Percentiles rank a stretch among this genome's conserved stretches.
phyloP scores from a whole-genome alignment of 306 rosid genomes.

The Vachellia collinsii region DNA sequence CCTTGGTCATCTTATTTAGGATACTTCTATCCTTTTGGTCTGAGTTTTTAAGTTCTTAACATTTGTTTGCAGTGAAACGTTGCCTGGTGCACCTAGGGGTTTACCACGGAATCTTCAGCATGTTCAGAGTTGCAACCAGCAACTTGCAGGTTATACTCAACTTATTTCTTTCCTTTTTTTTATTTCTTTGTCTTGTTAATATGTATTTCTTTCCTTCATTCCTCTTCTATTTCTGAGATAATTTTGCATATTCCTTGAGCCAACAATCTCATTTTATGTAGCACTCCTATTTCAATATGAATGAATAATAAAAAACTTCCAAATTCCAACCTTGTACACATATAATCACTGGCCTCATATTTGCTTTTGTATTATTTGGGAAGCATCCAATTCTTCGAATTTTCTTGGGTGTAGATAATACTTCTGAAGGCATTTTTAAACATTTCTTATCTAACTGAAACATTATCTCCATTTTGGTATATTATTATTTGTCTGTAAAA shows the following conservation, averaged over 20 bases:
- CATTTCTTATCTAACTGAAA: background rate
- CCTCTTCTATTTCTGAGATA: background rate
- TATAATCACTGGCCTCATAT: background rate
- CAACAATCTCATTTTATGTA: background rate
- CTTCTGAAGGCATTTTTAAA: background rate
- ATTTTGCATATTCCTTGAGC: background rate
- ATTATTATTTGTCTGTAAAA: background rate
- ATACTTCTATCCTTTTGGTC: background rate
- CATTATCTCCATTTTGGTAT: background rate
- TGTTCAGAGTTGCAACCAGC: conserved; percentile 55
- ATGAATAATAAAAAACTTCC: background rate
- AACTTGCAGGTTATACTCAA: conserved; percentile 43
- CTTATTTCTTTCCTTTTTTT: background rate
- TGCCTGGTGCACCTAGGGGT: conserved; percentile 46
- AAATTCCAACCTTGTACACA: background rate
- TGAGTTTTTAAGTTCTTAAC: conserved; percentile 27
- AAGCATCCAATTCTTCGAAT: background rate
- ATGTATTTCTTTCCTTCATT: background rate
- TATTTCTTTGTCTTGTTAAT: conserved; percentile 19
- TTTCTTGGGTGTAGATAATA: background rate
- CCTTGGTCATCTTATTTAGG: background rate
- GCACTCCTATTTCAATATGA: background rate
- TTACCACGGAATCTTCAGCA: conserved; percentile 51
- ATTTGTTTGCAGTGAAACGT: conserved; percentile 58
- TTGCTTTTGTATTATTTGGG: background rate